These are phyloP conservation scores for Eucalyptus pauciflora DNA, from an alignment of 345 rosid genomes.

Conservation along the genomic window DNA sequence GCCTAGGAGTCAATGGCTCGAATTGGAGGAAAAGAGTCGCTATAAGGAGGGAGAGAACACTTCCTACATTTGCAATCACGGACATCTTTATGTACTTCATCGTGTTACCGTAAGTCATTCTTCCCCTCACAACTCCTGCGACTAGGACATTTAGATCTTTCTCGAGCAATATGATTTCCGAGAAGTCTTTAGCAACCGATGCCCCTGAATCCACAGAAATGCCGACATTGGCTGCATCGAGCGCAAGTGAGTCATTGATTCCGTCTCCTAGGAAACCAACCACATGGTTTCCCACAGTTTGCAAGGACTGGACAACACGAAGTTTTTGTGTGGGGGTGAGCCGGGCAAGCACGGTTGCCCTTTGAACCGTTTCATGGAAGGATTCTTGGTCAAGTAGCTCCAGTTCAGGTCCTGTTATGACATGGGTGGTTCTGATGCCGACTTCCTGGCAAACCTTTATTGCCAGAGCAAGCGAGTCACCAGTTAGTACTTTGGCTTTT, in stretches of 20 bases:
- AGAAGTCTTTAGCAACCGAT: slow-evolving; percentile 55
- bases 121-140: slow-evolving; percentile 58
- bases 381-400: slow-evolving; percentile 44
- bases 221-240: slow-evolving; percentile 57
- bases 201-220: slow-evolving; percentile 66
- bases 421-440: slow-evolving; percentile 53
- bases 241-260: slow-evolving; percentile 52
- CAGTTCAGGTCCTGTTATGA: slow-evolving; percentile 63
- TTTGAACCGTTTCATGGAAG: slow-evolving; percentile 49
- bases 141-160: slow-evolving; percentile 64
- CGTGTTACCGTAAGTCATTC: slow-evolving; percentile 54
- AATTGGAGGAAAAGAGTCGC: slow-evolving; percentile 40
- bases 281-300: slow-evolving; percentile 35
- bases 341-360: slow-evolving; percentile 53
- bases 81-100: slow-evolving; percentile 70
- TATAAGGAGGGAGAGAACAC: slow-evolving; percentile 38
- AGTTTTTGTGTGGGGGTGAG: slow-evolving; percentile 61
- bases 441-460: slow-evolving; percentile 57
- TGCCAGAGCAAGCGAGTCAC: slow-evolving; percentile 54
- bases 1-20: slow-evolving; percentile 52
- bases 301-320: slow-evolving; percentile 55
- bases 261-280: slow-evolving; percentile 69
- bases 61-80: slow-evolving; percentile 54
- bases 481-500: slow-evolving; percentile 57
- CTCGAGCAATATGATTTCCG: slow-evolving; percentile 63